phyloP scores from a whole-genome alignment of 371 early-diverging fungal genomes.

The Mortierella sp. region DNA sequence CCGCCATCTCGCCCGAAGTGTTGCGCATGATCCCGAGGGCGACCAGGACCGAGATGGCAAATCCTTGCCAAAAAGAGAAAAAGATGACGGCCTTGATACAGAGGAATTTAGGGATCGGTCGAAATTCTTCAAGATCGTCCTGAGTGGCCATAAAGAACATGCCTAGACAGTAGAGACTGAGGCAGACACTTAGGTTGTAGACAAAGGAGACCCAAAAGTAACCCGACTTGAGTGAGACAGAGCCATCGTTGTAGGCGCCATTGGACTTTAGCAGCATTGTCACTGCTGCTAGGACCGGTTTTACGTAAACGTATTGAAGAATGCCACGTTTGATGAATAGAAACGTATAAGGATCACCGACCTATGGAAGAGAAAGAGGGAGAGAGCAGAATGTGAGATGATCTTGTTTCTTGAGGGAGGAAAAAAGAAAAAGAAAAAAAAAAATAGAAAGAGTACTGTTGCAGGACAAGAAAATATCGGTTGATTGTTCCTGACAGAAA shows the following conservation, averaged over 20 bases:
- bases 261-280: conserved; percentile 84
- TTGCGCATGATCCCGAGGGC: conserved; percentile 76
- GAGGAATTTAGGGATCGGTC: conserved; percentile 93
- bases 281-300: conserved; percentile 82
- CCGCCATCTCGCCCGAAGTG: conserved; percentile 78
- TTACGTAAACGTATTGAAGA: conserved; percentile 92
- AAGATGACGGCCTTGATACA: conserved; percentile 96
- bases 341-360: conserved; percentile 91
- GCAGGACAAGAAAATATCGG: neutral
- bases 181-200: conserved; percentile 89
- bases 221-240: conserved; percentile 72
- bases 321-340: conserved; percentile 91
- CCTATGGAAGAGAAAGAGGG: conserved; percentile 49
- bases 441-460: neutral
- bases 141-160: conserved; percentile 90
- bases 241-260: conserved; percentile 85
- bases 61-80: conserved; percentile 97
- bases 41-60: conserved; percentile 85
- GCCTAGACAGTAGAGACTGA: conserved; percentile 87
- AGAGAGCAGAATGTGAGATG: neutral
- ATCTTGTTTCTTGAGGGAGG: neutral
- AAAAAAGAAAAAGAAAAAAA: too few relatives aligned
- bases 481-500: neutral
- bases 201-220: conserved; percentile 87
- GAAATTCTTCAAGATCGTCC: conserved; percentile 81